Evolutionary conservation across 2,329 filamentous ascomycete genomes (phyloP).

Genomic region (Colletotrichum sansevieriae): DNA sequence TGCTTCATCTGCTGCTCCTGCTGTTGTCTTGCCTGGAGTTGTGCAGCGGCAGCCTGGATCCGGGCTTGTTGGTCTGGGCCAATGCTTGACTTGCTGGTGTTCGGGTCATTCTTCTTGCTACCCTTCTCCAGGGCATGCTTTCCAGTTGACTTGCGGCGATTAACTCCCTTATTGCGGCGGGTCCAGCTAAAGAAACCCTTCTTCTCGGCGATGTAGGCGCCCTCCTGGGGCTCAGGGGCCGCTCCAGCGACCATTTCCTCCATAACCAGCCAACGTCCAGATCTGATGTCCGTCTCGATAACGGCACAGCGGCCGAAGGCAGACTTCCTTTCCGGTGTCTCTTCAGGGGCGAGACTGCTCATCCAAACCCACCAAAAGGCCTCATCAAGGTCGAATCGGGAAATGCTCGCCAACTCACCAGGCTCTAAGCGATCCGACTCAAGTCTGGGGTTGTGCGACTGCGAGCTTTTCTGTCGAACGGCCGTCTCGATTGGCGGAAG

Average conservation of each 20-base stretch:
- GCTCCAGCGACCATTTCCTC: slow-evolving; percentile 97
- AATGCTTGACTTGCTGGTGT: slow-evolving; percentile 83
- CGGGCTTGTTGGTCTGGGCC: slow-evolving; percentile 92
- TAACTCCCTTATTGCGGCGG: slow-evolving; percentile 71
- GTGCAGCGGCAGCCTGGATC: slow-evolving; percentile 90
- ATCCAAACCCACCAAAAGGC: slow-evolving; percentile 99
- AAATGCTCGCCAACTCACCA: slow-evolving; percentile 94
- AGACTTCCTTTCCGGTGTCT: slow-evolving; percentile 86
- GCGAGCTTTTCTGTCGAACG: slow-evolving; percentile 84
- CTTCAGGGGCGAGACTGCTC: slow-evolving; percentile 91
- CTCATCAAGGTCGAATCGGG: slow-evolving; percentile 87
- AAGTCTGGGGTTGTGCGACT: slow-evolving; percentile 82
- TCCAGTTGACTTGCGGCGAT: slow-evolving; percentile 77
- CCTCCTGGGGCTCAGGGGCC: slow-evolving; percentile 84
- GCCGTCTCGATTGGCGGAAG: slow-evolving; percentile 84
- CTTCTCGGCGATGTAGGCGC: slow-evolving; percentile 94
- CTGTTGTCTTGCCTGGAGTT: slow-evolving; percentile 80
- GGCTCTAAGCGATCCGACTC: slow-evolving; percentile 83
- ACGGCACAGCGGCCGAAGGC: slow-evolving; percentile 95
- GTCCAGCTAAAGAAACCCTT: slow-evolving; percentile 94
- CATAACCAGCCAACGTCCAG: slow-evolving; percentile 91
- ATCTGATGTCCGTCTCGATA: slow-evolving; percentile 85
- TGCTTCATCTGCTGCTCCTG: slow-evolving; percentile 62
- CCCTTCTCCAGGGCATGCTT: slow-evolving; percentile 68
- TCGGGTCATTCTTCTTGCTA: slow-evolving; percentile 58